A percentile compares a stretch with the other conserved stretches of the same genome.
Evolutionary conservation across 2,329 filamentous ascomycete species (phyloP).

Genomic region (Xylaria sp.): DNA sequence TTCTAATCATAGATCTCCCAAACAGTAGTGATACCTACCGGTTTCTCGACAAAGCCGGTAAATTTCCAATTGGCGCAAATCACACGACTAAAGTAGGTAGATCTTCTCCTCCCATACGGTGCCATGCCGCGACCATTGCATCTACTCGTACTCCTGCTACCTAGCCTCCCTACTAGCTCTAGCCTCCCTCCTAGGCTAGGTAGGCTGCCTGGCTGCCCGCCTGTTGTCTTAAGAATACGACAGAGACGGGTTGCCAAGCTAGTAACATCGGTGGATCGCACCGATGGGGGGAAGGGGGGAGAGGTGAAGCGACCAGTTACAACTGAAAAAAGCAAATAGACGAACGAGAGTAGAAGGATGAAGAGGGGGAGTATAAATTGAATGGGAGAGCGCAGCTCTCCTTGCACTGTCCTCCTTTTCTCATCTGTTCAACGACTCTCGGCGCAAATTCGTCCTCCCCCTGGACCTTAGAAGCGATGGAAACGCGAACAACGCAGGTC

Average conservation of each 20-base stretch:
- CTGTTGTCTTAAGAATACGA: not conserved
- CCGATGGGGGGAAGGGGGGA: not conserved
- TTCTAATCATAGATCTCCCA: too few relatives aligned
- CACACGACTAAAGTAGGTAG: not conserved
- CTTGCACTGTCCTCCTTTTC: not conserved
- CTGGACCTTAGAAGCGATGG: conserved; percentile 8
- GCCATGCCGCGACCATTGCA: not conserved
- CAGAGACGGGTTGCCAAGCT: not conserved
- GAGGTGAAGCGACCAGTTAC: not conserved
- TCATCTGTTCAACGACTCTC: not conserved
- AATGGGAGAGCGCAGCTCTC: not conserved
- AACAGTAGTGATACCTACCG: not conserved
- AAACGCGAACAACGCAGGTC: conserved; percentile 11
- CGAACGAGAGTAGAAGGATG: not conserved
- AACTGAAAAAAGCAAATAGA: not conserved
- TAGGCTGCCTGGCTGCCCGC: too few relatives aligned
- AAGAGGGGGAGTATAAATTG: not conserved
- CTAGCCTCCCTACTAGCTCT: too few relatives aligned
- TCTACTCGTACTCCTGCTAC: not conserved
- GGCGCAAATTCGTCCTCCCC: not conserved
- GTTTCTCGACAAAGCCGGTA: not conserved
- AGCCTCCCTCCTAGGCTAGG: too few relatives aligned
- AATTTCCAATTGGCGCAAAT: not conserved
- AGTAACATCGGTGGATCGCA: not conserved
- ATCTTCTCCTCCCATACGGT: too few relatives aligned